These are phyloP conservation scores for Ascosphaera apis DNA, from an alignment of 2,329 filamentous ascomycete species.

Conservation along the genomic window DNA sequence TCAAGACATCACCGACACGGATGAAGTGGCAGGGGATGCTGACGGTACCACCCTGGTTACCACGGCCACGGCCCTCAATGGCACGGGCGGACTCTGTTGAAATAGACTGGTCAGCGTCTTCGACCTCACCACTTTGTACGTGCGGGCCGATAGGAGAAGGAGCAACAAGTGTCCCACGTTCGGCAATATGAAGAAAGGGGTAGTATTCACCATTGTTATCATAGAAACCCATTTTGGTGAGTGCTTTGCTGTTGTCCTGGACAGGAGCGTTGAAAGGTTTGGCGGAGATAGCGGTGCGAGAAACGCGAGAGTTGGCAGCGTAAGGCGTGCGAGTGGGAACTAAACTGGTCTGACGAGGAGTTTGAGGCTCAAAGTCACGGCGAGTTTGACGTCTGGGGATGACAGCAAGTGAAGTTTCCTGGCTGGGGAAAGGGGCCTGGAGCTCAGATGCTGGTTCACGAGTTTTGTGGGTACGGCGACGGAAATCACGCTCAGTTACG, in stretches of 20 bases:
- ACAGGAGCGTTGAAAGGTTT: neutral
- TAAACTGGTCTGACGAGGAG: neutral
- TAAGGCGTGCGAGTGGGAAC: neutral
- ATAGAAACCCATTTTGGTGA: conserved; percentile 52
- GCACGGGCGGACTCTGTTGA: conserved; percentile 22
- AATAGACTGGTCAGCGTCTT: conserved; percentile 9
- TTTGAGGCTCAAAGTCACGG: neutral
- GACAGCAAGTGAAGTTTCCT: neutral
- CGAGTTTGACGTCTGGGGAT: neutral
- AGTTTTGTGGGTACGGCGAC: conserved; percentile 29
- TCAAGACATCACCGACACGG: conserved; percentile 93
- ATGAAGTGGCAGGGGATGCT: conserved; percentile 99
- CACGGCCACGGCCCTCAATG: conserved; percentile 25
- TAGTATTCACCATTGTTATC: conserved; percentile 57
- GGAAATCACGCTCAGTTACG: conserved; percentile 38
- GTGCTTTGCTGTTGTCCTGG: neutral
- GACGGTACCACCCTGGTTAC: conserved; percentile 52
- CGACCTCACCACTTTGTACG: conserved; percentile 16
- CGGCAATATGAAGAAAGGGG: conserved; percentile 47
- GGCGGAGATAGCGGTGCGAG: neutral
- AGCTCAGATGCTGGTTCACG: neutral
- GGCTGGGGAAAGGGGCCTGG: neutral
- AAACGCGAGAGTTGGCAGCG: neutral
- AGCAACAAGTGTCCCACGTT: conserved; percentile 42
- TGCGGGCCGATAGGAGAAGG: conserved; percentile 37